Percentiles rank a stretch among this genome's conserved stretches.
These are phyloP conservation scores for Cephalotrichum gorgonifer DNA, from an alignment of 2,329 filamentous ascomycete genomes.

Conservation along the genomic window DNA sequence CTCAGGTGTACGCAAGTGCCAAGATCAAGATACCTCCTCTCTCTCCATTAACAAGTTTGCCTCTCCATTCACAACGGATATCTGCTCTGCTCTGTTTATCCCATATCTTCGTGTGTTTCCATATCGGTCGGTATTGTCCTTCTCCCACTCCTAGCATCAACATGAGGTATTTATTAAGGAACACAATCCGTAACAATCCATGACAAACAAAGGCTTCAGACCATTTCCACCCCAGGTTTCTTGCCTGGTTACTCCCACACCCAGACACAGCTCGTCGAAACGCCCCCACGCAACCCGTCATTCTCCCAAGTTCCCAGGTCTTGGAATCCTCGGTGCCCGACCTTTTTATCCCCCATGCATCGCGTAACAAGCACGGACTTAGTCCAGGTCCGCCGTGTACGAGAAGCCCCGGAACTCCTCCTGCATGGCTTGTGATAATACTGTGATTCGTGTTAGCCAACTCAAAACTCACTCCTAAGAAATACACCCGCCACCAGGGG, in stretches of 20 bases:
- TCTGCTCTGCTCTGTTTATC: neutral
- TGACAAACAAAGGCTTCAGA: neutral
- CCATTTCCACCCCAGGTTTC: neutral
- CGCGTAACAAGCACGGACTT: conserved; percentile 15
- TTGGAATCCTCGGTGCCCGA: no score
- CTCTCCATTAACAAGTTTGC: neutral
- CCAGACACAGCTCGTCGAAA: neutral
- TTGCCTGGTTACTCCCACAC: neutral
- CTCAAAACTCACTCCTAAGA: neutral
- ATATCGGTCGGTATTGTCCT: neutral
- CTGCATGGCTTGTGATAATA: conserved; percentile 96
- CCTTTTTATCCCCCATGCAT: neutral
- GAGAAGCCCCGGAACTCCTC: conserved; percentile 99
- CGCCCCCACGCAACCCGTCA: neutral
- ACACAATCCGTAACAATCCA: neutral
- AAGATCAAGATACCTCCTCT: no score
- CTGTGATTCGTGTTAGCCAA: conserved; percentile 30
- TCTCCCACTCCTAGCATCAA: neutral
- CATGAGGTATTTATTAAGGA: neutral
- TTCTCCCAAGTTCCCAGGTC: neutral
- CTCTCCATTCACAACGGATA: neutral
- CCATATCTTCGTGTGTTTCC: neutral
- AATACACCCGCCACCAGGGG: neutral
- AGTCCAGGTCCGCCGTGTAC: conserved; percentile 87
- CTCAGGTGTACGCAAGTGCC: no score